A percentile compares a stretch with the other conserved stretches of the same genome.
These are phyloP conservation scores for Tetracladium setigerum DNA, from an alignment of 495 filamentous ascomycete species.

Conservation along the genomic window DNA sequence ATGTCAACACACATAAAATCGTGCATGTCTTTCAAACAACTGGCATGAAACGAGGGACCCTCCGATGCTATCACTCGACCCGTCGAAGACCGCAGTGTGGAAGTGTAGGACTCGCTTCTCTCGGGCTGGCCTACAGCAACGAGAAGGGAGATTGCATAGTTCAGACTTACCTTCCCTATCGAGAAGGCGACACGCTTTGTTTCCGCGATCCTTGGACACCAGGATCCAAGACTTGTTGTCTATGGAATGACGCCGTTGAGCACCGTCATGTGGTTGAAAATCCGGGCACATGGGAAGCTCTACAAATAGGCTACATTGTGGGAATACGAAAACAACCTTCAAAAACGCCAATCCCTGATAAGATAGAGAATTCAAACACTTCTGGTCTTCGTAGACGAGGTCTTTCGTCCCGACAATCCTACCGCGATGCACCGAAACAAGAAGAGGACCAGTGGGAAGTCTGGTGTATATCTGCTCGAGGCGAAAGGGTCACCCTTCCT, in stretches of 20 bases:
- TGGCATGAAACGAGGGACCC: slow-evolving; percentile 42
- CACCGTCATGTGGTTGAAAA: slow-evolving; percentile 31
- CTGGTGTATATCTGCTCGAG: slow-evolving; percentile 49
- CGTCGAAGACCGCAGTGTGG: slow-evolving; percentile 39
- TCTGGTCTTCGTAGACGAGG: slow-evolving; percentile 12
- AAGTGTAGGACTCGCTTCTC: slow-evolving; percentile 38
- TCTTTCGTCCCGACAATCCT: background rate
- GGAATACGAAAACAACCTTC: slow-evolving; percentile 29
- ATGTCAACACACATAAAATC: slow-evolving; percentile 38
- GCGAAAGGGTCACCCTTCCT: slow-evolving; percentile 19
- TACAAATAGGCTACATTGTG: slow-evolving; percentile 39
- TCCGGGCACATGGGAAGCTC: slow-evolving; percentile 40
- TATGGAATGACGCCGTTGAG: slow-evolving; percentile 34
- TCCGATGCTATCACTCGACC: slow-evolving; percentile 41
- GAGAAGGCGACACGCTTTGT: slow-evolving; percentile 33
- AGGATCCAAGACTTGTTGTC: slow-evolving; percentile 25
- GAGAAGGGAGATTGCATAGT: slow-evolving; percentile 47
- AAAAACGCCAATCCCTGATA: background rate
- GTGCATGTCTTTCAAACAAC: slow-evolving; percentile 50
- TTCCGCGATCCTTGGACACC: slow-evolving; percentile 25
- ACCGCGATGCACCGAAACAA: background rate
- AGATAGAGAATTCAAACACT: background rate
- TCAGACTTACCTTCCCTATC: slow-evolving; percentile 44
- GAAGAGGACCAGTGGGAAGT: slow-evolving; percentile 51
- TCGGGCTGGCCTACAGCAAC: slow-evolving; percentile 46